These are phyloP conservation scores for Penicillium diatomitis DNA, from an alignment of 495 filamentous ascomycete species.

Conservation along the genomic window DNA sequence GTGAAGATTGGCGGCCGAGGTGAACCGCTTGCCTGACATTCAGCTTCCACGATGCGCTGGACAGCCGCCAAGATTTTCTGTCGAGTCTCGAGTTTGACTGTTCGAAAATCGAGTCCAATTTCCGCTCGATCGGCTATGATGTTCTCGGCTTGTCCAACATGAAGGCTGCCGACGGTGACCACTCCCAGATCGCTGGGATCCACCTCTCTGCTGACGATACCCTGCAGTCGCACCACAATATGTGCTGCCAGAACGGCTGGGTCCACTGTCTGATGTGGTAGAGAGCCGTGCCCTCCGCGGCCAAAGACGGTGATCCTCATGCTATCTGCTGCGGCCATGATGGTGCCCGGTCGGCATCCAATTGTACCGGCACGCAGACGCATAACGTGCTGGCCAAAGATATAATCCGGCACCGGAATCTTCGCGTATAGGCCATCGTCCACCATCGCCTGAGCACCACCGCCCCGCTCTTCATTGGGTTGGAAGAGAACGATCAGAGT, in stretches of 20 bases:
- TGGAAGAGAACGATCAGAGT: constrained; percentile 48
- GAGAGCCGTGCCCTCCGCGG: constrained; percentile 42
- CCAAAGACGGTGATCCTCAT: constrained; percentile 43
- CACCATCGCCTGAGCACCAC: constrained; percentile 46
- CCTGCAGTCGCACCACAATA: constrained; percentile 41
- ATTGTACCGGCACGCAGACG: constrained; percentile 35
- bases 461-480: constrained; percentile 43
- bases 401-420: constrained; percentile 41
- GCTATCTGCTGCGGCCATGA: constrained; percentile 42
- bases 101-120: constrained; percentile 39
- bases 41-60: constrained; percentile 41
- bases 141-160: constrained; percentile 45
- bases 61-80: constrained; percentile 31
- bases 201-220: constrained; percentile 42
- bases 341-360: constrained; percentile 28
- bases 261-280: constrained; percentile 43
- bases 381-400: constrained; percentile 46
- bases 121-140: constrained; percentile 41
- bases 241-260: constrained; percentile 41
- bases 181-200: constrained; percentile 40
- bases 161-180: constrained; percentile 42
- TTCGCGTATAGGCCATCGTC: constrained; percentile 41
- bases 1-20: constrained; percentile 35
- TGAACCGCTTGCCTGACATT: constrained; percentile 39
- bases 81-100: constrained; percentile 30